Conservation (phyloP, 1,284 basidiomycete genomes). For the Volvariella surrecta region DNA sequence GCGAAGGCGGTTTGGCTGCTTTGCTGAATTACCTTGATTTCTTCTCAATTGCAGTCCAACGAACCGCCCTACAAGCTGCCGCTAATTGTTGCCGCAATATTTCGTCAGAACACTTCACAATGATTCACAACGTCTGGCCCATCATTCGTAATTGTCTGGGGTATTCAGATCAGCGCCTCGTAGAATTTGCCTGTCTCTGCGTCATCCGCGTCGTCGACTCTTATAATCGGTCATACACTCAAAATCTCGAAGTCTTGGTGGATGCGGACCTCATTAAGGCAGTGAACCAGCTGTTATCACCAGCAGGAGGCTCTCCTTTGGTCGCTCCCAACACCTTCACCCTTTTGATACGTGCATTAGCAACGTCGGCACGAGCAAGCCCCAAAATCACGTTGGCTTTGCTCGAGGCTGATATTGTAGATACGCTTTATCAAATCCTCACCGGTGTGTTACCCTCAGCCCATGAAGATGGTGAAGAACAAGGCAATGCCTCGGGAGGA, state of each 20-base stretch:
- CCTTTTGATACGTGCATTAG: constrained; percentile 77
- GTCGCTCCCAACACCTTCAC: constrained; percentile 85
- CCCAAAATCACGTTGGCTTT: constrained; percentile 80
- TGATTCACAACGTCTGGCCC: constrained; percentile 86
- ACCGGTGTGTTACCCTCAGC: constrained; percentile 82
- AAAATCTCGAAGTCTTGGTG: constrained; percentile 80
- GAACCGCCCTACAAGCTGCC: constrained; percentile 92
- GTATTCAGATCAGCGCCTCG: constrained; percentile 88
- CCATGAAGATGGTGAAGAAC: constrained; percentile 45
- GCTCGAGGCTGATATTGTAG: constrained; percentile 85
- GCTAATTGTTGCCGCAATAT: constrained; percentile 93
- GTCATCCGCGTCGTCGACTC: constrained; percentile 90
- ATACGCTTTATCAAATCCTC: constrained; percentile 87
- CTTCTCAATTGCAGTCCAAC: constrained; percentile 93
- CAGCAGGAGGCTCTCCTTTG: constrained; percentile 78
- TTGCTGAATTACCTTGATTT: constrained; percentile 93
- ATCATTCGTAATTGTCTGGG: constrained; percentile 86
- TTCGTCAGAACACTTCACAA: constrained; percentile 77
- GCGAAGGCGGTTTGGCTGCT: constrained; percentile 87
- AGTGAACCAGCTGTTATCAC: constrained; percentile 78
- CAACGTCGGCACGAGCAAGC: constrained; percentile 79
- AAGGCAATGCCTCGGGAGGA: constrained; percentile 51
- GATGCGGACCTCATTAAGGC: constrained; percentile 78
- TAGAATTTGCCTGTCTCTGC: constrained; percentile 89
- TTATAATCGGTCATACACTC: constrained; percentile 76